phyloP scores from a whole-genome alignment of 352 stramenopile genomes.

The Phytopythium helicoides region DNA sequence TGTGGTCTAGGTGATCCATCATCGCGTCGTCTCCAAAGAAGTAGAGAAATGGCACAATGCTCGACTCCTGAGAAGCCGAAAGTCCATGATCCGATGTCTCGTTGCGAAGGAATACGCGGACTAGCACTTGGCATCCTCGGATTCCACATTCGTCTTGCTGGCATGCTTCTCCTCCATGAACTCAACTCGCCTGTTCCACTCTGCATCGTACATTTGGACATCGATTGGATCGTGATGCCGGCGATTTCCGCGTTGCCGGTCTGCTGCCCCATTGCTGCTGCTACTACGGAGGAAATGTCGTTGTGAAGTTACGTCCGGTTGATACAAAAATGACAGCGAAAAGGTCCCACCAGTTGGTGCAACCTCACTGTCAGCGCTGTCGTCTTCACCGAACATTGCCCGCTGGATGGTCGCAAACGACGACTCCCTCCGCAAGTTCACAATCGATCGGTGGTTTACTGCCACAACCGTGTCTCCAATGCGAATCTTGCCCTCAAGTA shows the following conservation, averaged over 20 bases:
- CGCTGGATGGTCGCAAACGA: conserved; percentile 78
- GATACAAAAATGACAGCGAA: conserved; percentile 72
- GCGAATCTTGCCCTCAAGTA: conserved; percentile 64
- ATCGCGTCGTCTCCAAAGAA: conserved; percentile 87
- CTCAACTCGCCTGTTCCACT: conserved; percentile 84
- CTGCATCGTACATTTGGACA: conserved; percentile 48
- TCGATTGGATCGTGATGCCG: conserved; percentile 1
- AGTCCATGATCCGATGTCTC: conserved; percentile 75
- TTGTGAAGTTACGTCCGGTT: conserved; percentile 19
- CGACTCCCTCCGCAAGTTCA: conserved; percentile 77
- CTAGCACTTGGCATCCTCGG: conserved; percentile 42
- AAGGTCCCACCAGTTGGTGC: conserved; percentile 25
- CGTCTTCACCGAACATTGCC: conserved; percentile 38
- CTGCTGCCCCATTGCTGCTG: not conserved
- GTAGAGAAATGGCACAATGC: conserved; percentile 85
- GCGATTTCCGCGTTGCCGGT: not conserved
- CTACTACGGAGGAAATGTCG: conserved; percentile 1
- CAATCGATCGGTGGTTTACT: conserved; percentile 75
- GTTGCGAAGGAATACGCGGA: conserved; percentile 75
- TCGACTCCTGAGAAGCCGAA: conserved; percentile 74
- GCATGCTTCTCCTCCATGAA: conserved; percentile 53
- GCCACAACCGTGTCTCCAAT: conserved; percentile 81
- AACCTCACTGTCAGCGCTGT: conserved; percentile 11
- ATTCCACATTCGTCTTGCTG: conserved; percentile 17
- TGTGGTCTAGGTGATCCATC: conserved; percentile 86